Conservation (phyloP, 1,284 basidiomycete species). For the Porogramme epimiltina region DNA sequence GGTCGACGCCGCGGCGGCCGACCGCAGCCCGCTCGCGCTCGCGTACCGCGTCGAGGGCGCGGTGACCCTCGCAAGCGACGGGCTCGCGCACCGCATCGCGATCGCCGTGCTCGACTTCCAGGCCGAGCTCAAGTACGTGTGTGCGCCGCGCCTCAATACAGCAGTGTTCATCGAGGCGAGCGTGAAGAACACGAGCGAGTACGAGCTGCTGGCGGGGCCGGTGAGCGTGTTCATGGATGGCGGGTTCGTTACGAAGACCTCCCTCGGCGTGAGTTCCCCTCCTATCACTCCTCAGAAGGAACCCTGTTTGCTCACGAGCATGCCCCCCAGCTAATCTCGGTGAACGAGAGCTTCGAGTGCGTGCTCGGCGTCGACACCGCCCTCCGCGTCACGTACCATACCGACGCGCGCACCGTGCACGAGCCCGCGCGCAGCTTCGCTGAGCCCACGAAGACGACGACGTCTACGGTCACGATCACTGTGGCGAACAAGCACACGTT, state of each 20-base stretch:
- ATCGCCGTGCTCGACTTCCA: constrained; percentile 51
- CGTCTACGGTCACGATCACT: constrained; percentile 44
- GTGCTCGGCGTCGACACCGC: constrained; percentile 54
- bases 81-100: constrained; percentile 52
- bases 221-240: constrained; percentile 54
- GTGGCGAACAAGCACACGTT: constrained; percentile 53
- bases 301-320: not conserved
- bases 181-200: constrained; percentile 55
- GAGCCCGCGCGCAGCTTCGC: constrained; percentile 35
- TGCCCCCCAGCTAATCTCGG: constrained; percentile 42
- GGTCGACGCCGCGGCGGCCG: not conserved
- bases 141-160: constrained; percentile 48
- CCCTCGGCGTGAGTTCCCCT: constrained; percentile 39
- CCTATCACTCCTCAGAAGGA: not conserved
- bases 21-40: constrained; percentile 45
- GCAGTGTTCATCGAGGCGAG: constrained; percentile 45
- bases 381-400: constrained; percentile 3
- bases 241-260: constrained; percentile 49
- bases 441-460: constrained; percentile 44
- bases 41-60: constrained; percentile 50
- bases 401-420: constrained; percentile 27
- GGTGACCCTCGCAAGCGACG: constrained; percentile 54
- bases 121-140: constrained; percentile 47
- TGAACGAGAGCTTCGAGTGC: constrained; percentile 52
- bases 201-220: constrained; percentile 50